Percentiles rank a stretch among this genome's conserved stretches.
phyloP scores from a whole-genome alignment of 306 rosid genomes.

The Alnus glutinosa region DNA sequence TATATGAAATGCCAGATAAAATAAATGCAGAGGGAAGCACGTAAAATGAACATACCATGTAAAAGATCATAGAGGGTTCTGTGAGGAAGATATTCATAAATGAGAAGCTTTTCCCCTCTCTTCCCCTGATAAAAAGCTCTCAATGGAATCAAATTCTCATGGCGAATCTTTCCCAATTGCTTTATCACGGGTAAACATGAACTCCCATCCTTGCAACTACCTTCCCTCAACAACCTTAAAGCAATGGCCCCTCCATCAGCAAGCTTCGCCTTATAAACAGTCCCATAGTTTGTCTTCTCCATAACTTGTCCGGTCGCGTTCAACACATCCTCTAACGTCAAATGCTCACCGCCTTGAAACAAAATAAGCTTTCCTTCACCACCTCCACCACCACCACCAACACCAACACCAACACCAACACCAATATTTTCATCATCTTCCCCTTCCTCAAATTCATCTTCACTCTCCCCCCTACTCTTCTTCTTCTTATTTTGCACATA shows the following conservation, averaged over 20 bases:
- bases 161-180: constrained; percentile 86
- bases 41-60: constrained; percentile 59
- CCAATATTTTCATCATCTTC: constrained; percentile 57
- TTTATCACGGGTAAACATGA: constrained; percentile 71
- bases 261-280: constrained; percentile 95
- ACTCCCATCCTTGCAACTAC: constrained; percentile 82
- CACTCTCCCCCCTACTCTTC: constrained; percentile 69
- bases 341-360: constrained; percentile 88
- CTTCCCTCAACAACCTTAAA: constrained; percentile 88
- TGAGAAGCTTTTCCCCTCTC: constrained; percentile 97
- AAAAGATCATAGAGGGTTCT: constrained; percentile 77
- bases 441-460: constrained; percentile 78
- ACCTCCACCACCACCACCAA: constrained; percentile 31
- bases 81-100: constrained; percentile 76
- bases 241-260: constrained; percentile 89
- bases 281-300: constrained; percentile 97
- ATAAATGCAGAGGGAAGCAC: background rate
- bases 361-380: constrained; percentile 93
- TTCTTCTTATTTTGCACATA: constrained; percentile 87
- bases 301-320: constrained; percentile 95
- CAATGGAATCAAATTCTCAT: constrained; percentile 92
- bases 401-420: background rate
- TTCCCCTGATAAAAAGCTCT: constrained; percentile 96
- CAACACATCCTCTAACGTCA: constrained; percentile 91
- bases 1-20: constrained; percentile 10